Evolutionary conservation across 768 basidiomycete genomes (phyloP), one percentile per base, ranked within the genome.

Genomic region (Vishniacozyma victoriae): DNA sequence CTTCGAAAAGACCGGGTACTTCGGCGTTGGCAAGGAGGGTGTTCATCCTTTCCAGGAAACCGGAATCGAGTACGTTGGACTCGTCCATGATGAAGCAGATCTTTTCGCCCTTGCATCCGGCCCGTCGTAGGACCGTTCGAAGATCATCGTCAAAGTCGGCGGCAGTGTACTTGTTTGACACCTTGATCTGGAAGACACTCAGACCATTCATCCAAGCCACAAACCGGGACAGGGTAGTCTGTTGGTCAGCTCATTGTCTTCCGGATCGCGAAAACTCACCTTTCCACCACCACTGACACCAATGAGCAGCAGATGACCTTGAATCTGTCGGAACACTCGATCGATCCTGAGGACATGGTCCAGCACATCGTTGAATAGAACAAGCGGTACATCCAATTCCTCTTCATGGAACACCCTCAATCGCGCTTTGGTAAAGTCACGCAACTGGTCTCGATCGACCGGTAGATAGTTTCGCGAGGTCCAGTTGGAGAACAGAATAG

Each of bases 51-150:
- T 99, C 95, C 56, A 99, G 75, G 79, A 99, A 99, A 38, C 95
- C 95, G 12, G 95, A 93, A 70, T 99, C 95, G 25, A 97, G 84
- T 12, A 97, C 95, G 62, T 99, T 97, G 3, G 95, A 97, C 71
- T 99, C 95, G 72, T 99, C 95, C 95, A 99, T 96, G 75, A 99
- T 97, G 78, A 99, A 99, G 71, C 91, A 96, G 41, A 99, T 85
- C 75, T 97, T 97, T 74, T 99, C 95, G 59, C 91, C 91, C 69
- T 97, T 99, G 77, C 91, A 96, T 5, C 95, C 95, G 5, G 93
- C 78, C 27, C 95, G 85, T 36, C 95, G 87, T 29, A 99, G 82
- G 4, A 99, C 95, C 0, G 83, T 87, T 35, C 95, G 83, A 37
- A 99, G 77, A 71, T 99, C 95, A 56, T 99, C 93, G 59, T 99